Base-by-base conservation (phyloP, 2,329 filamentous ascomycete species). In the Parastagonospora avenae region DNA sequence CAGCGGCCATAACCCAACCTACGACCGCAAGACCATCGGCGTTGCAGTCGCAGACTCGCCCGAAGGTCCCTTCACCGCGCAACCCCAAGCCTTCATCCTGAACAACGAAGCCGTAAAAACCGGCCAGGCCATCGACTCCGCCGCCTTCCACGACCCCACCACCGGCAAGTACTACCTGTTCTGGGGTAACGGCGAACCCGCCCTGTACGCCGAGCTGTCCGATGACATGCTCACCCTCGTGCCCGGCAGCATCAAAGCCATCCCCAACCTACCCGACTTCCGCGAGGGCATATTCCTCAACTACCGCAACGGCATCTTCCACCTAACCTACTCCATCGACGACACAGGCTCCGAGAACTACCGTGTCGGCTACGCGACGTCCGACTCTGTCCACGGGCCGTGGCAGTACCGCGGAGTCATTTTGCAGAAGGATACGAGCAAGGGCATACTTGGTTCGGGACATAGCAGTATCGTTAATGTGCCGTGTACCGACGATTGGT, bases 291-390 rank as follows among this genome's bases (percentile, higher is more conserved):
- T 60, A 6, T 68, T 67, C 44, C 30, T 66, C 9, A 67, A 66
- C 52, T 66, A 63, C 48, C 58, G 63, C 31, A 14, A 55, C 7
- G 64, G 63, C 0, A 29, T 65, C 8, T 68, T 59, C 51, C 63
- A 67, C 48, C 48, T 68, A 9, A 68, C 64, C 0, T 68, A 68
- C 50, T 62, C 59, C 4, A 63, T 68, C 46, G 66, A 67, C 49
- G 66, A 67, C 46, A 68, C 64, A 8, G n/a, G 66, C 4, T 59
- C 54, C 0, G 63, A 63, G 40, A 55, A 66, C 42, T 68, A 68
- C 45, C 54, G 64, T 9, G 60, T 68, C 1, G 63, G 66, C 2
- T 68, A 68, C 39, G 66, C 66, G 8, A 68, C 66, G 0, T 48
- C 59, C 5, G 48, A 31, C 0, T 55, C 45, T 16, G 52, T 68